Evolutionary conservation across 441 rosid species (phyloP).

Genomic region (Arabidopsis lyrata): DNA sequence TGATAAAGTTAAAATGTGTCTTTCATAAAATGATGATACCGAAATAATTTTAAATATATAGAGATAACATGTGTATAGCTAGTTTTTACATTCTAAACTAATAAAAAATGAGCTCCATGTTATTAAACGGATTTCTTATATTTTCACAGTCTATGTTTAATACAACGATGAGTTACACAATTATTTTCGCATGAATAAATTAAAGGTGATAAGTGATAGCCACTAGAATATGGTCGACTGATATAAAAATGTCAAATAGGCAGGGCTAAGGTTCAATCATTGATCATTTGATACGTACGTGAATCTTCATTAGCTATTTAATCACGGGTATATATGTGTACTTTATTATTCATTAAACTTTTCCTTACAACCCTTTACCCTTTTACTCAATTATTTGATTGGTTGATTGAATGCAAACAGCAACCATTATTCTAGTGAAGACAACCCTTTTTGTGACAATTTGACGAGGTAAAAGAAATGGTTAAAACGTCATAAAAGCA

Average conservation of each 20-base stretch:
- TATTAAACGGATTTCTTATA: not conserved
- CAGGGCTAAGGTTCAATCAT: not conserved
- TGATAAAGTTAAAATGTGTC: not conserved
- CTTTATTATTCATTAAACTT: constrained; percentile 2
- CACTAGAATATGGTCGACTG: not conserved
- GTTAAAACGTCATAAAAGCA: not conserved
- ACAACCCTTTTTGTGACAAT: not conserved
- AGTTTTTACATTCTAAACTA: not conserved
- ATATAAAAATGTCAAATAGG: not conserved
- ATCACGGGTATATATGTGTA: not conserved
- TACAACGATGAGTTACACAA: not conserved
- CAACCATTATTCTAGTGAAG: not conserved
- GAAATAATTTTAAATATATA: no score
- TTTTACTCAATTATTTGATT: constrained; percentile 5
- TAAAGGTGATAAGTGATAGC: constrained; percentile 15
- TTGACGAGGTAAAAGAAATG: not conserved
- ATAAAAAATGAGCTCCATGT: not conserved
- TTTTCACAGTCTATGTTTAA: not conserved
- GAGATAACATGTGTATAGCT: not conserved
- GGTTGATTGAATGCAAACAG: not conserved
- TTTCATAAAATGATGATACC: not conserved
- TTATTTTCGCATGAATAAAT: not conserved
- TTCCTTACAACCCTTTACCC: not conserved
- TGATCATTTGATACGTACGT: constrained; percentile 32
- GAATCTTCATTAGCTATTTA: not conserved